Percentiles rank a stretch among this genome's conserved stretches.
These are phyloP conservation scores for Protea cynaroides DNA, from an alignment of 164 flowering plant species.

Conservation along the genomic window DNA sequence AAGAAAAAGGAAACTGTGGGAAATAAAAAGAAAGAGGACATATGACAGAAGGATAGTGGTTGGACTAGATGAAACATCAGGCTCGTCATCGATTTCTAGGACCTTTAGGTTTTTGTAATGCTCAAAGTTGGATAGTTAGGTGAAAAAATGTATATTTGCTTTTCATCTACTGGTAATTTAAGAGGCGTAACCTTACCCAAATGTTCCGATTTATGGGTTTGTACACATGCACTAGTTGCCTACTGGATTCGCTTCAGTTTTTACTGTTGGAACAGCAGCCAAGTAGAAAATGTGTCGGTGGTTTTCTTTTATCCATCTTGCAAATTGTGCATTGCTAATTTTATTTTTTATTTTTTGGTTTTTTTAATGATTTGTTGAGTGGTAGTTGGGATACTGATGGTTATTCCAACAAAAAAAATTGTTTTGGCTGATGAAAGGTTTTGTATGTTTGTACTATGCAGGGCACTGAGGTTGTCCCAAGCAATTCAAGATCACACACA, in stretches of 20 bases:
- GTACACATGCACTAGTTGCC: background rate
- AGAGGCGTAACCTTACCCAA: too few relatives aligned
- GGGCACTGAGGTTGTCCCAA: conserved; percentile 86
- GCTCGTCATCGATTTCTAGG: too few relatives aligned
- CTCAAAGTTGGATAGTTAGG: too few relatives aligned
- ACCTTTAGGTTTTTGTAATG: too few relatives aligned
- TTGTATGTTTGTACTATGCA: conserved; percentile 20
- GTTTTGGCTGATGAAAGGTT: conserved; percentile 3
- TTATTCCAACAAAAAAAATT: too few relatives aligned
- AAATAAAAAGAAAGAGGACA: too few relatives aligned
- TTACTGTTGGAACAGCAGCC: background rate
- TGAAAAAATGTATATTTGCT: too few relatives aligned
- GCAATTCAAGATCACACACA: conserved; percentile 89
- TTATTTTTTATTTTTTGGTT: background rate
- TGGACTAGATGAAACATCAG: too few relatives aligned
- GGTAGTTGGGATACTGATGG: background rate
- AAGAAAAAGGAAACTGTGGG: too few relatives aligned
- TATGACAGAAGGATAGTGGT: too few relatives aligned
- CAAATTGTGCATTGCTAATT: background rate
- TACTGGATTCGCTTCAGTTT: background rate
- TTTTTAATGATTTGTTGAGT: background rate
- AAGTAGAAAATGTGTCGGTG: background rate
- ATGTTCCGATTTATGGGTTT: background rate
- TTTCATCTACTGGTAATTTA: too few relatives aligned
- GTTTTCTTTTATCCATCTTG: too few relatives aligned